phyloP scores from a whole-genome alignment of 257 asterid genomes.

The Verbena officinalis region DNA sequence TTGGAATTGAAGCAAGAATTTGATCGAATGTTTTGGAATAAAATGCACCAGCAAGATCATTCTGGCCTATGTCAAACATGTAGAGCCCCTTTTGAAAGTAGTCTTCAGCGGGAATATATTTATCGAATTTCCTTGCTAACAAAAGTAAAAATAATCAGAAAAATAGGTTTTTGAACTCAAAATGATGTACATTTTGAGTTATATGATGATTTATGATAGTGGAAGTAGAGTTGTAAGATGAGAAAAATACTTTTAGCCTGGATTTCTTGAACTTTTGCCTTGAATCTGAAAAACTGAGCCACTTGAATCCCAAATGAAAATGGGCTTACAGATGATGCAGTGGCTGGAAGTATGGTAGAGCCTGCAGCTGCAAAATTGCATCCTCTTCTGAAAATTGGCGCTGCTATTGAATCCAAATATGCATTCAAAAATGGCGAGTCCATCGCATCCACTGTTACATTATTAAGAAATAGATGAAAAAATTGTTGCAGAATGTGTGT shows the following conservation, averaged over 20 bases:
- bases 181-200: neutral
- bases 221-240: constrained; percentile 7
- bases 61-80: constrained; percentile 96
- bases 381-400: constrained; percentile 73
- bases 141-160: constrained; percentile 3
- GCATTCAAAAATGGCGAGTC: constrained; percentile 80
- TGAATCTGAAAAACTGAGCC: constrained; percentile 87
- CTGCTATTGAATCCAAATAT: constrained; percentile 75
- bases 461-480: neutral
- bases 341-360: constrained; percentile 63
- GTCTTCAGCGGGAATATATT: constrained; percentile 69
- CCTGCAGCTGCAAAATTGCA: constrained; percentile 93
- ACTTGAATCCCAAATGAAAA: constrained; percentile 81
- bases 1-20: constrained; percentile 83
- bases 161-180: no score
- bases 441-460: constrained; percentile 85
- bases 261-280: constrained; percentile 67
- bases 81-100: constrained; percentile 71
- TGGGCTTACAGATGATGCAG: constrained; percentile 69
- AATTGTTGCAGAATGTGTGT: neutral
- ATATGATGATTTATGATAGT: neutral
- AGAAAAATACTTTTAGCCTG: constrained; percentile 49
- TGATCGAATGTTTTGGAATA: constrained; percentile 85
- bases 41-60: constrained; percentile 92
- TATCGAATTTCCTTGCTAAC: constrained; percentile 67